Base-by-base conservation (phyloP, 2,329 filamentous ascomycete species). In the Aspergillus pseudoviridinutans region DNA sequence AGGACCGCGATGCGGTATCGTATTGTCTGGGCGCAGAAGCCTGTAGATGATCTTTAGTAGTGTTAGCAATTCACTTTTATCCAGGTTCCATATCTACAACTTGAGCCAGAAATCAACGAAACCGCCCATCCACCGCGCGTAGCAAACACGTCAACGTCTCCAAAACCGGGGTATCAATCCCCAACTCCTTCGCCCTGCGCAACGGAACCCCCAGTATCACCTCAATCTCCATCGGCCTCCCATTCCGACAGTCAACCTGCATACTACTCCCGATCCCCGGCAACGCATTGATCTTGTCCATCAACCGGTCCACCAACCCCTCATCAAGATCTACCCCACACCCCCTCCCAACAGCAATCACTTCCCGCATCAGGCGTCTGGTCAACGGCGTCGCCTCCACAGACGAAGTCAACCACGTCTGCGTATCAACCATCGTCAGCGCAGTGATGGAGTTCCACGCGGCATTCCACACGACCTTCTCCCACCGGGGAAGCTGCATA, bases 201-300 rank as follows among this genome's bases (percentile, higher is more conserved):
- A 76, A 71, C 4, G 76, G 74, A 49, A 70, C 74, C 0, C 78
- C 78, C 25, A 80, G 58, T 27, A 80, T 80, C 1, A 79, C 76
- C 54, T 80, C 77, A n/a, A 79, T 70, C 61, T 80, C 78, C 71
- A 80, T 69, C 2, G 73, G 71, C 28, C 75, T 64, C 1, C 75
- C 76, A 50, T 68, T 72, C 52, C 74, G 73, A 42, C 67, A 71
- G 58, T 80, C 78, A 0, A 70, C 72, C 59, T 78, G 75, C 78
- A 80, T 80, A 59, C 77, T 79, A 51, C 74, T 79, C 24, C 67
- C 71, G 49, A 79, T 73, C 0, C 68, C 68, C 1, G 73, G 72
- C 70, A 80, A 70, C 0, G 66, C 66, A 24, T 74, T 61, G 1
- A 78, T 76, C 53, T 70, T 73, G 0, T 68, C 66, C 28, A 79